Conservation (phyloP, 2,329 filamentous ascomycete genomes). For the Neonectria neomacrospora region DNA sequence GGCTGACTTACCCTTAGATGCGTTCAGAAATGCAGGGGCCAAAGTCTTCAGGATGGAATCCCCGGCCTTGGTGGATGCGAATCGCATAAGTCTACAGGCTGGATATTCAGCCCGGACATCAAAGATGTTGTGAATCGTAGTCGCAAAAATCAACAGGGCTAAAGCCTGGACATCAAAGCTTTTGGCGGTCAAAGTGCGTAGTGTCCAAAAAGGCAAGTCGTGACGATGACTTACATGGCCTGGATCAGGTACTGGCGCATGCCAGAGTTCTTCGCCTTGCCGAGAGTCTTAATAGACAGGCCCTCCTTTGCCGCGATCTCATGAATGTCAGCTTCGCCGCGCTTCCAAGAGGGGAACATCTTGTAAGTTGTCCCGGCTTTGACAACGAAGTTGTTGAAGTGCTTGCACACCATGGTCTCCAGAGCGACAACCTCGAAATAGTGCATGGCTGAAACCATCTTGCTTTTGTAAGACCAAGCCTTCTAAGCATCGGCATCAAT, state of each 20-base stretch:
- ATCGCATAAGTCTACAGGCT: not conserved
- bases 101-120: not conserved
- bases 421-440: constrained; percentile 31
- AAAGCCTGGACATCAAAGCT: not conserved
- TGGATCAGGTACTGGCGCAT: constrained; percentile 36
- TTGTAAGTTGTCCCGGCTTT: constrained; percentile 12
- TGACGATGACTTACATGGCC: constrained; percentile 11
- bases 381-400: constrained; percentile 13
- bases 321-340: constrained; percentile 27
- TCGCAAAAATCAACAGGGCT: not conserved
- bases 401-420: constrained; percentile 28
- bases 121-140: not conserved
- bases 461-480: constrained; percentile 26
- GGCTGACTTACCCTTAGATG: too few relatives aligned
- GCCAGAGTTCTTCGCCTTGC: constrained; percentile 32
- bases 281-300: constrained; percentile 30
- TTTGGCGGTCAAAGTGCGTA: not conserved
- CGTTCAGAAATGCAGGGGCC: too few relatives aligned
- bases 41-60: too few relatives aligned
- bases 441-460: constrained; percentile 26
- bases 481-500: constrained; percentile 14
- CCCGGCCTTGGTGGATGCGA: too few relatives aligned
- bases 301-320: constrained; percentile 24
- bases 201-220: not conserved
- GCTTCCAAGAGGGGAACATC: constrained; percentile 43